Evolutionary conservation across 768 basidiomycete species (phyloP), one percentile per base, ranked within the genome.

Genomic region (Paxillus rubicundulus): DNA sequence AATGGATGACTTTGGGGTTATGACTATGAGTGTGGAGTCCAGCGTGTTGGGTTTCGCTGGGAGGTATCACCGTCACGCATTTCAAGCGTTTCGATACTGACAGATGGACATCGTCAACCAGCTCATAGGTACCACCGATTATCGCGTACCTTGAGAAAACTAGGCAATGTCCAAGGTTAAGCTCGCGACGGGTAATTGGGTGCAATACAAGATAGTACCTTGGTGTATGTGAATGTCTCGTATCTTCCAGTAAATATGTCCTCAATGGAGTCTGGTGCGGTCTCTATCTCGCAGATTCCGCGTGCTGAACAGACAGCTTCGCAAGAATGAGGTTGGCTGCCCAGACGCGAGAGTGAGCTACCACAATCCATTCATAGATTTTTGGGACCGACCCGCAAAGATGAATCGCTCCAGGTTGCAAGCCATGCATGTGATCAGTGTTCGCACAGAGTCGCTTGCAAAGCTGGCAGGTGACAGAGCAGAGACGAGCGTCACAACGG

Each of bases 181-280:
- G 24, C 1, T 5, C 24, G 24, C 24, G 24, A 6, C 24, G 24
- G 24, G 24, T 4, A 24, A 21, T 21, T 21, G 21, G 21, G 21
- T 21, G 24, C 4, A 24, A 24, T 4, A 47, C 18, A 43, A 44
- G 54, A 24, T 6, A 24, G 37, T 39, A 79, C 81, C 73, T 82
- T 82, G 4, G 82, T 83, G 50, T 79, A 82, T 57, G 78, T 75
- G 59, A 81, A 82, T 0, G 75, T 80, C 53, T 81, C 77, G 45
- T 82, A 77, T 44, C 65, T 68, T 1, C 82, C 82, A 0, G 73
- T 76, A 55, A 82, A 83, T 0, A 78, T 81, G 4, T 79, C 78
- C 56, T 81, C 77, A 37, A 82, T 74, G 0, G 80, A 76, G 46
- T 77, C 75, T 1, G 82, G 82, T 1, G 73, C 66, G 0, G 75